These are phyloP conservation scores for Suillus luteus DNA, from an alignment of 768 basidiomycete genomes.

Conservation along the genomic window DNA sequence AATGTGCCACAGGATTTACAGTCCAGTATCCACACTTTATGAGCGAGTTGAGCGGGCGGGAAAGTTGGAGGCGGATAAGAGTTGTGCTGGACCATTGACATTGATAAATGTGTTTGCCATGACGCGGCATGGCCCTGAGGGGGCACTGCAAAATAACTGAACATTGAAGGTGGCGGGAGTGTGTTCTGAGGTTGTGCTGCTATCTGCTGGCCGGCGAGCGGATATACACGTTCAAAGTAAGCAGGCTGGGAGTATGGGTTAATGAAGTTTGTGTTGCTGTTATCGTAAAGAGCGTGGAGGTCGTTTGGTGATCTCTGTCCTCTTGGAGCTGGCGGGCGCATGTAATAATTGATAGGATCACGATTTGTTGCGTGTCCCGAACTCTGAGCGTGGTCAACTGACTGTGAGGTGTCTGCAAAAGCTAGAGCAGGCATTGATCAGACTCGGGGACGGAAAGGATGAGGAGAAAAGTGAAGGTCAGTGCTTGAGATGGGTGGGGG, in stretches of 20 bases:
- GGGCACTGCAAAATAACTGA: slow-evolving; percentile 29
- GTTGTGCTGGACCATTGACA: slow-evolving; percentile 40
- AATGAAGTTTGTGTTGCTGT: slow-evolving; percentile 11
- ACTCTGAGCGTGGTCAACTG: slow-evolving; percentile 13
- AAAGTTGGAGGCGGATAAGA: slow-evolving; percentile 44
- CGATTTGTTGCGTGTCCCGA: slow-evolving; percentile 12
- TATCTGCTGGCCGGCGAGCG: slow-evolving; percentile 12
- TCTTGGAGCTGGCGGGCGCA: slow-evolving; percentile 22
- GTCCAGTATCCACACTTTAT: slow-evolving; percentile 82
- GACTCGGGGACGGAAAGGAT: slow-evolving; percentile 6
- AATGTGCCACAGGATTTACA: slow-evolving; percentile 75
- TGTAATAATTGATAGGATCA: slow-evolving; percentile 23
- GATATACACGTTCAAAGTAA: slow-evolving; percentile 22
- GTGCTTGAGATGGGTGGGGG: slow-evolving; percentile 14
- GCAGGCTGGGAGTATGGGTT: slow-evolving; percentile 13
- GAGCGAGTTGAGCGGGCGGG: slow-evolving; percentile 47
- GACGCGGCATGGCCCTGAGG: slow-evolving; percentile 20
- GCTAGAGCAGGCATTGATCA: slow-evolving; percentile 34
- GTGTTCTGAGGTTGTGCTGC: slow-evolving; percentile 15
- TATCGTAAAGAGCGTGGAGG: slow-evolving; percentile 30
- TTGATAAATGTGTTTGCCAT: slow-evolving; percentile 38
- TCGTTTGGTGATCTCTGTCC: slow-evolving; percentile 22
- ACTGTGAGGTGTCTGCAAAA: slow-evolving; percentile 12
- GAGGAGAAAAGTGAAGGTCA: slow-evolving; percentile 3
- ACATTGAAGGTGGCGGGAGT: slow-evolving; percentile 23